Evolutionary conservation across 2,329 filamentous ascomycete genomes (phyloP).

Genomic region (Diaporthe caulivora): DNA sequence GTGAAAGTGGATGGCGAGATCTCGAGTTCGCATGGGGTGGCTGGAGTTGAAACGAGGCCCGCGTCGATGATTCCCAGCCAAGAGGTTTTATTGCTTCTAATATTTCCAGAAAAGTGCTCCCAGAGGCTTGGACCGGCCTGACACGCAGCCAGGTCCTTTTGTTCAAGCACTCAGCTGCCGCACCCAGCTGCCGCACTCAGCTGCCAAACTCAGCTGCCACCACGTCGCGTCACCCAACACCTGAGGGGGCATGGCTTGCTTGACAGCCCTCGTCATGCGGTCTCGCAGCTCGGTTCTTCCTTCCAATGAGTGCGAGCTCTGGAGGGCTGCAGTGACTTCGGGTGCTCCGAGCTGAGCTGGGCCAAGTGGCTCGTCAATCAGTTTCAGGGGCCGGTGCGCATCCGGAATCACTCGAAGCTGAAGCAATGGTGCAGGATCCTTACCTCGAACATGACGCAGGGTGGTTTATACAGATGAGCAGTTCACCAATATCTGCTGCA

Average conservation of each 20-base stretch:
- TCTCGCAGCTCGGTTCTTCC: slow-evolving; percentile 6
- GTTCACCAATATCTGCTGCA: neutral
- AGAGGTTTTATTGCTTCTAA: slow-evolving; percentile 14
- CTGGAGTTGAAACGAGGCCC: slow-evolving; percentile 24
- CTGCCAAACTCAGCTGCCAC: neutral
- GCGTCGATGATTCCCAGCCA: slow-evolving; percentile 7
- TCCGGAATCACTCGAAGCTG: neutral
- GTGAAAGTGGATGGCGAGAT: slow-evolving; percentile 8
- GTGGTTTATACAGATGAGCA: neutral
- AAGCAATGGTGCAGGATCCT: neutral
- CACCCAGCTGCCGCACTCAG: no score
- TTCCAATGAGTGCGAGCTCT: neutral
- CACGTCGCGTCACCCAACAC: neutral
- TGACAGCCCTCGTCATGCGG: neutral
- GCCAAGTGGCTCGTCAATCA: neutral
- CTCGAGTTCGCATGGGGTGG: neutral
- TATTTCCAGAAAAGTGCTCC: slow-evolving; percentile 1
- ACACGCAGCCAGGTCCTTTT: neutral
- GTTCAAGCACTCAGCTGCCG: neutral
- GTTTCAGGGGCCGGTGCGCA: neutral
- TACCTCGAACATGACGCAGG: neutral
- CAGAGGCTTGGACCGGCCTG: neutral
- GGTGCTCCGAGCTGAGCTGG: neutral
- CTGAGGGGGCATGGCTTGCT: neutral
- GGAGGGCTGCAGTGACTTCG: neutral